Evolutionary conservation across 2,329 filamentous ascomycete species (phyloP), one percentile per base, ranked within the genome.

Genomic region (Botryotinia narcissicola): DNA sequence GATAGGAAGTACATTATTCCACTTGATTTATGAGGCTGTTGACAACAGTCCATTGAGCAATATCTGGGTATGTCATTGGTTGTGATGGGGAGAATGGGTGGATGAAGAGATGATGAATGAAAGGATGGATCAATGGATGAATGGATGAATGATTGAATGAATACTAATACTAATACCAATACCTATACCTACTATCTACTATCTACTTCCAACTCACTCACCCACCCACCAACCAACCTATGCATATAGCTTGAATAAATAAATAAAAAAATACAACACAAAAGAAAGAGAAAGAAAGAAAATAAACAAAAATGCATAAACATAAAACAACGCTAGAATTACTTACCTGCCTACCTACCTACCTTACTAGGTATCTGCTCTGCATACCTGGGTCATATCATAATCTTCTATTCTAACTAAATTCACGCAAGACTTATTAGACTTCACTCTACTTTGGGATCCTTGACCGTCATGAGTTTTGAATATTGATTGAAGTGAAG

Each of bases 401-500:
- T 40, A 40, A 40, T 35, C 46, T 51, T 67, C 46, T 22, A 42
- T n/a, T 67, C 46, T 22, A 54, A 29, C 46, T 32, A 54, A 54
- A 54, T 68, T 57, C 48, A 68, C 46, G 6, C 40, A 68, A 68
- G 35, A 68, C 64, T 57, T 42, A 42, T 42, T 37, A 54, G 35
- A 68, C 48, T 29, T 57, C 64, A 42, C 48, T 64, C n/a, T 67
- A 40, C 20, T 40, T 32, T 67, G 37, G 46, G 22, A 67, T 67
- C 64, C 64, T 68, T 54, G 66, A 68, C 35, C 16, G 12, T 54
- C 48, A 25, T 54, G 48, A 68, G 35, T 54, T 54, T 54, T 32
- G 64, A 25, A n/a, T 54, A 25, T 54, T 42, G 46, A 68, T 14
- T 64, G 42, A 25, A 64, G 62, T 64, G 62, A 64, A 64, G 62